Evolutionary conservation across 2,329 filamentous ascomycete species (phyloP), one percentile per base, ranked within the genome.

Genomic region (Westerdykella sp.): DNA sequence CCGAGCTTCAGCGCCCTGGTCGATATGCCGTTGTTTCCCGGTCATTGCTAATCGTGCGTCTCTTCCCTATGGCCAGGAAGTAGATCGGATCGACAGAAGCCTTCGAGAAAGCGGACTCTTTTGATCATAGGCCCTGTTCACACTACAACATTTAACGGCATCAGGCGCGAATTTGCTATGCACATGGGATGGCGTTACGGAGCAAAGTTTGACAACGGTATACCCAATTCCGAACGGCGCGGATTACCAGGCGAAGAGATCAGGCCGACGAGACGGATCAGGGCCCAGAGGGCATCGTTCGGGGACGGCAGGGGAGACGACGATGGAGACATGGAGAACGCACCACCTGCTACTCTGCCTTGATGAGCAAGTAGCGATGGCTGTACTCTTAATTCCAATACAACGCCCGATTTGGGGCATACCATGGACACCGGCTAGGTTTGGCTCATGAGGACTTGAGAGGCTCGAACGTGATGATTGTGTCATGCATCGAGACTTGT

Each of bases 401-500:
- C 53, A 49, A 46, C 47, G 44, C 46, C 47, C 44, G 45, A 48
- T 50, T 57, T 43, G 49, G 50, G 43, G 50, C 46, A 41, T 40
- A 46, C 53, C 45, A 52, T 51, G 48, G 44, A 46, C 14, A 28
- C 47, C 49, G 55, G 55, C 50, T 53, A 63, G 58, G 59, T 62
- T 58, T 62, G 51, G 44, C 48, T 53, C 59, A 60, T 60, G 58
- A 42, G 54, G 57, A 58, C 51, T 40, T 51, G 46, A 44, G 50
- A 49, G 55, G 44, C 61, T 66, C 62, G 62, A 66, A 63, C 62
- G 60, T 65, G 62, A 66, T 64, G 37, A 47, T 43, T 49, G 62
- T 57, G 54, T 66, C 62, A 64, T 66, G 62, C 42, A 63, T 66
- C 61, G 62, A 62, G 62, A 56, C 57, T 58, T 52, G 49, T 48